Base-by-base conservation (phyloP, 768 basidiomycete species). In the Rhodotorula sphaerocarpa region DNA sequence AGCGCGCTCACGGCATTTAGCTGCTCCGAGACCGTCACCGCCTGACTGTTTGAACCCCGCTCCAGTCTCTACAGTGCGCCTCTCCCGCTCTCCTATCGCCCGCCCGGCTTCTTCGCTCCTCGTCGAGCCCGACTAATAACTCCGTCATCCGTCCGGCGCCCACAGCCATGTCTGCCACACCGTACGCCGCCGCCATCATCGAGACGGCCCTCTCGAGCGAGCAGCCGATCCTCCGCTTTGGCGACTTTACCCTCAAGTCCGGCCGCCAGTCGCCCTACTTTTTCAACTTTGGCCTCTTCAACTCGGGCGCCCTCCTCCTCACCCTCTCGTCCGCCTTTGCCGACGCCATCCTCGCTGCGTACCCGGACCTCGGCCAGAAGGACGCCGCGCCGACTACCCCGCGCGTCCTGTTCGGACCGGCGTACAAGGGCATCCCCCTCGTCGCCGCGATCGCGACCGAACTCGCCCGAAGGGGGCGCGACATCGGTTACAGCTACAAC, bases 341-440 rank as follows among this genome's bases (percentile, higher is more conserved):
- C 4, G 76, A 84, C 2, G 86, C 87, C 18, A 87, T 96, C 72
- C 78, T 81, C 18, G 75, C 78, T 27, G 81, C 86, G 1, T 56
- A 55, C 68, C 50, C 65, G 23, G 18, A 25, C 20, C 64, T 72
- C 52, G 70, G 69, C 53, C 33, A 41, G 3, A 21, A 48, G 44
- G 50, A 33, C 31, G 84, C 92, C 70, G 20, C 30, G 10, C 14
- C 21, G 21, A 11, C 41, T 6, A 20, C 50, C 11, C 67, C 67
- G 10, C 88, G 93, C 70, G 82, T 96, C 48, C 80, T 97, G 39
- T 95, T 97, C 70, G 93, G 93, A 0, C 93, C 93, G 1, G 92
- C 93, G 4, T 97, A 97, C 79, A 97, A 97, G 77, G 93, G 90
- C 30, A 97, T 97, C 72, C 82, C 91, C 0, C 83, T 99, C 54